These are phyloP conservation scores for Atalantia buxifolia DNA, from an alignment of 345 rosid species.

Conservation along the genomic window DNA sequence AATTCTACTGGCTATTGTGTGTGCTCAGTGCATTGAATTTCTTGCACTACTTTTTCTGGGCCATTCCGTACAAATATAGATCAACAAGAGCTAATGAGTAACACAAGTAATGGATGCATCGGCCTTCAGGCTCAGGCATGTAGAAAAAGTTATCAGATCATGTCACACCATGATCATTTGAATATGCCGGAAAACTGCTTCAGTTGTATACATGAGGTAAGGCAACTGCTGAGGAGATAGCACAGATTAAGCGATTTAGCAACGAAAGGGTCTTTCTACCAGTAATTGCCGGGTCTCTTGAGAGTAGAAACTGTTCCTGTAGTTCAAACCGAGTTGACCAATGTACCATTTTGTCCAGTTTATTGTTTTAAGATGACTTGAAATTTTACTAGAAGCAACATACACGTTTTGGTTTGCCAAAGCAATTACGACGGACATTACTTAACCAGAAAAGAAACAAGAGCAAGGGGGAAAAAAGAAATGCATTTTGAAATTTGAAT, in stretches of 20 bases:
- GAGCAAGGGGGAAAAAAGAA: too few species aligned
- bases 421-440: not conserved
- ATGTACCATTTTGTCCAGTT: not conserved
- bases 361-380: not conserved
- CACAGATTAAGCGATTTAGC: not conserved
- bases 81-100: conserved; percentile 25
- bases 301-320: not conserved
- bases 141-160: not conserved
- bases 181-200: not conserved
- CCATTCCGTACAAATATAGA: conserved; percentile 48
- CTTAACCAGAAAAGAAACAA: not conserved
- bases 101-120: not conserved
- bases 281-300: not conserved
- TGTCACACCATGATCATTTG: not conserved
- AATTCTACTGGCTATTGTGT: conserved; percentile 69
- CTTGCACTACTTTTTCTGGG: conserved; percentile 64
- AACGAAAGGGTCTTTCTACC: not conserved
- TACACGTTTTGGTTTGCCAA: not conserved
- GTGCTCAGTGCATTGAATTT: conserved; percentile 53
- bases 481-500: not conserved
- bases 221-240: not conserved
- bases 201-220: not conserved
- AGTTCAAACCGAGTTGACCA: not conserved
- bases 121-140: not conserved
- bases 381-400: not conserved